Evolutionary conservation across 2,329 filamentous ascomycete species (phyloP).

Genomic region (Sclerotinia glacialis): DNA sequence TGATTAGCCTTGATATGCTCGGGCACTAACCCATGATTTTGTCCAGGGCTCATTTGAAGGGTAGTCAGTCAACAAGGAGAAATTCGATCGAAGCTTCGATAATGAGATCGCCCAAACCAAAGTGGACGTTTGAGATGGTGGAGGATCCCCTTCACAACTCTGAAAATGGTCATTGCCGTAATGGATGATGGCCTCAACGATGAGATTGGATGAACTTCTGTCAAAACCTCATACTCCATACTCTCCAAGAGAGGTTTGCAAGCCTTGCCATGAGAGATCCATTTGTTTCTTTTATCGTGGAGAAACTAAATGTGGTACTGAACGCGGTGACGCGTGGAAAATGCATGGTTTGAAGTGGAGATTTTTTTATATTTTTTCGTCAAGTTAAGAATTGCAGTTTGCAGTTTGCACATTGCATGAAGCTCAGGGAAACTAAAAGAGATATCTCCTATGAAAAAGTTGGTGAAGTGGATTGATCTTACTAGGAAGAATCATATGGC

Average conservation of each 20-base stretch:
- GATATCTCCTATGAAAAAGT: background rate
- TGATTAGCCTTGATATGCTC: background rate
- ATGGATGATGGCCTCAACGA: background rate
- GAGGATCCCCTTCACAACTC: background rate
- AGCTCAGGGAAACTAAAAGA: background rate
- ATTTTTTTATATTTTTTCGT: background rate
- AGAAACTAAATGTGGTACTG: background rate
- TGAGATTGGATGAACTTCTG: background rate
- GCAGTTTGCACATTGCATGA: background rate
- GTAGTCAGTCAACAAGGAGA: background rate
- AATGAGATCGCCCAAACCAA: background rate
- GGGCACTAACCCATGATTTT: slow-evolving; percentile 1
- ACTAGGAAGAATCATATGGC: background rate
- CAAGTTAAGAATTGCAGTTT: too few relatives aligned
- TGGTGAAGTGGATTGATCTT: background rate
- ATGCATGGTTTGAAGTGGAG: slow-evolving; percentile 10
- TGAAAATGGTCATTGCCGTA: background rate
- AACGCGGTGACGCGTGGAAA: slow-evolving; percentile 2
- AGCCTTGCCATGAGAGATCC: background rate
- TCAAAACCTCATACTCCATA: background rate
- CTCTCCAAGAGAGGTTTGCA: background rate
- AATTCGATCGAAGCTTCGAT: background rate
- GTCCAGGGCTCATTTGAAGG: too few relatives aligned
- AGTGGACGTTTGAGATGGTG: slow-evolving; percentile 2
- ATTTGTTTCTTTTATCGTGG: background rate